phyloP scores from a whole-genome alignment of 1,284 basidiomycete genomes.

The Anthracocystis panici-leucophaei region DNA sequence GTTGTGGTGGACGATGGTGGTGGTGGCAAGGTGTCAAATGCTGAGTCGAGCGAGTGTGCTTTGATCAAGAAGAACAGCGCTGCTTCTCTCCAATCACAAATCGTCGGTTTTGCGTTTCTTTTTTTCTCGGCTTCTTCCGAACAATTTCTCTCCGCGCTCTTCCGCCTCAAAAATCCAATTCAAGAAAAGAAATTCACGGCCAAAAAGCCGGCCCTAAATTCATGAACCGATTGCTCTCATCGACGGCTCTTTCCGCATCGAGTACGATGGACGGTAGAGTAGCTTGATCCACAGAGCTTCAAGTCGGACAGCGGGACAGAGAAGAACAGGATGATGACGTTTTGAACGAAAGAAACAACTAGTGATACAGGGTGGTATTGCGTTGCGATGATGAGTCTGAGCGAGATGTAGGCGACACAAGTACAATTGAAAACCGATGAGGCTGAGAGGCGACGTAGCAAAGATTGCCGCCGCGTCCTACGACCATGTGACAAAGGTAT shows the following conservation, averaged over 20 bases:
- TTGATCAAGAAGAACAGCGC: neutral
- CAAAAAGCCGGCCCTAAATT: constrained; percentile 25
- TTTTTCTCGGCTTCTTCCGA: constrained; percentile 15
- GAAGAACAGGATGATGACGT: neutral
- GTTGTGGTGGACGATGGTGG: neutral
- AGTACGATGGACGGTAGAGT: neutral
- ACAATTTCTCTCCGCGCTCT: constrained; percentile 3
- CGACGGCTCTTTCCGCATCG: constrained; percentile 19
- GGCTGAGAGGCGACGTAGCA: too few species aligned
- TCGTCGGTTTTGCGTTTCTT: constrained; percentile 5
- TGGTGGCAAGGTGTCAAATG: neutral
- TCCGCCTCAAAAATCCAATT: neutral
- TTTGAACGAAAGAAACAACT: neutral
- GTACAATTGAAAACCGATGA: too few species aligned
- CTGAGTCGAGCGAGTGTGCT: neutral
- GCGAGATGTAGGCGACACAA: neutral
- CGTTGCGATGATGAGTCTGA: too few species aligned
- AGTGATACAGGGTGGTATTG: constrained; percentile 15
- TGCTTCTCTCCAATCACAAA: constrained; percentile 14
- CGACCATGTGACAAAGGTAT: constrained; percentile 29
- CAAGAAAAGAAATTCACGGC: constrained; percentile 2
- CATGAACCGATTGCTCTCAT: neutral
- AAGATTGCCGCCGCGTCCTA: neutral
- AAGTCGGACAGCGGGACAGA: neutral
- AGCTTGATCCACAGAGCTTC: too few species aligned